A percentile compares a stretch with the other conserved stretches of the same genome.
Evolutionary conservation across 345 rosid genomes (phyloP).

Genomic region (Atalantia buxifolia): DNA sequence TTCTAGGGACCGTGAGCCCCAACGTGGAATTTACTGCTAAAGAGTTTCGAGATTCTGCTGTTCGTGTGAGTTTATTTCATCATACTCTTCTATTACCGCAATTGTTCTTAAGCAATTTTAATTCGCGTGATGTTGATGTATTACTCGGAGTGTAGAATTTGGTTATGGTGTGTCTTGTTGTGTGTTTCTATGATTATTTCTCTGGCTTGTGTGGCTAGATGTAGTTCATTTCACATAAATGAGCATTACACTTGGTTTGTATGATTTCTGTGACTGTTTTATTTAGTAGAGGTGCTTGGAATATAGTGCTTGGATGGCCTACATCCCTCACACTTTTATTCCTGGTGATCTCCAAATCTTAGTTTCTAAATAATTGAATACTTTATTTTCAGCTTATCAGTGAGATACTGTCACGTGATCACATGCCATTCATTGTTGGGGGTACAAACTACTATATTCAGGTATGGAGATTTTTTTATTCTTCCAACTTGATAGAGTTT

Average conservation of each 20-base stretch:
- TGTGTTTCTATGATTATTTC: background rate
- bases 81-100: background rate
- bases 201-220: background rate
- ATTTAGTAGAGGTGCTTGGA: background rate
- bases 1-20: constrained; percentile 70
- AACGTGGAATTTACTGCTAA: constrained; percentile 71
- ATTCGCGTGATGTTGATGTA: background rate
- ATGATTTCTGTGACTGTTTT: background rate
- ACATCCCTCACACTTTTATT: background rate
- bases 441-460: constrained; percentile 95
- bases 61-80: constrained; percentile 50
- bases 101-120: background rate
- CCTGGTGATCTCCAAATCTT: background rate
- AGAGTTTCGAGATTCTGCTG: constrained; percentile 63
- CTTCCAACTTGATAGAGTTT: background rate
- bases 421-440: constrained; percentile 83
- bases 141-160: background rate
- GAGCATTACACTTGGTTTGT: background rate
- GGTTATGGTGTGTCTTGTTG: background rate
- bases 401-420: constrained; percentile 65
- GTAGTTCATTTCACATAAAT: background rate
- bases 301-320: background rate
- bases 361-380: constrained; percentile 5
- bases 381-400: constrained; percentile 58
- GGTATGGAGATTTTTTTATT: constrained; percentile 33